Evolutionary conservation across 768 basidiomycete genomes (phyloP).

Genomic region (Trametes cubensis): DNA sequence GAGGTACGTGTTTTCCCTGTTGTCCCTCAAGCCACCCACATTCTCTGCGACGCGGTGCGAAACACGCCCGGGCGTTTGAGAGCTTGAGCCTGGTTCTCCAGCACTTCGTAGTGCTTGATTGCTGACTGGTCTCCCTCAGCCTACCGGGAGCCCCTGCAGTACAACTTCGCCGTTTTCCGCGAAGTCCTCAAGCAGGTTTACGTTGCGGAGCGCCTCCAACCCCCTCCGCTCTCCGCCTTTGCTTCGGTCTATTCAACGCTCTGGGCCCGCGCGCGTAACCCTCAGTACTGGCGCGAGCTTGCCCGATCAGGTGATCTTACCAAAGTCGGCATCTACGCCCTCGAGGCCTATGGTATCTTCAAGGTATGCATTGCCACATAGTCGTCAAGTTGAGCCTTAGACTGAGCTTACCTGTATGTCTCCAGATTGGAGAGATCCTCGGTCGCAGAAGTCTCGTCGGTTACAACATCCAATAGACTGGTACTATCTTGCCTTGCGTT

Average conservation of each 20-base stretch:
- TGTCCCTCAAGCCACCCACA: background rate
- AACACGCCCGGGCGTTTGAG: background rate
- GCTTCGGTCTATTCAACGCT: slow-evolving; percentile 64
- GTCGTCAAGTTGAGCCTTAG: background rate
- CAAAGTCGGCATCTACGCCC: slow-evolving; percentile 69
- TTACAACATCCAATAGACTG: slow-evolving; percentile 57
- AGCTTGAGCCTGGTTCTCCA: no score
- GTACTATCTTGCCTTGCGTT: background rate
- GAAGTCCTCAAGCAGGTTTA: slow-evolving; percentile 66
- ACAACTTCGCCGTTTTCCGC: slow-evolving; percentile 77
- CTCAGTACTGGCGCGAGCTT: slow-evolving; percentile 63
- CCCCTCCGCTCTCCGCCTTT: slow-evolving; percentile 62
- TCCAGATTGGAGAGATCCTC: slow-evolving; percentile 84
- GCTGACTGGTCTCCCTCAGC: slow-evolving; percentile 41
- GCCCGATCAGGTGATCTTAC: slow-evolving; percentile 66
- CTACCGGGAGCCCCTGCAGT: slow-evolving; percentile 75
- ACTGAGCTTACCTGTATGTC: background rate
- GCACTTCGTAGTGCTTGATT: background rate
- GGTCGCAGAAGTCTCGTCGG: slow-evolving; percentile 80
- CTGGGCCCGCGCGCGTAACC: slow-evolving; percentile 60
- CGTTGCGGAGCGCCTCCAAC: slow-evolving; percentile 57
- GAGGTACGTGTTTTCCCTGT: slow-evolving; percentile 41
- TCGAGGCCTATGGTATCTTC: slow-evolving; percentile 91
- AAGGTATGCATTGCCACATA: slow-evolving; percentile 52
- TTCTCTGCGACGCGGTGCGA: background rate